These are phyloP conservation scores for Trichoderma sp. DNA, from an alignment of 2,329 filamentous ascomycete genomes.

Conservation along the genomic window DNA sequence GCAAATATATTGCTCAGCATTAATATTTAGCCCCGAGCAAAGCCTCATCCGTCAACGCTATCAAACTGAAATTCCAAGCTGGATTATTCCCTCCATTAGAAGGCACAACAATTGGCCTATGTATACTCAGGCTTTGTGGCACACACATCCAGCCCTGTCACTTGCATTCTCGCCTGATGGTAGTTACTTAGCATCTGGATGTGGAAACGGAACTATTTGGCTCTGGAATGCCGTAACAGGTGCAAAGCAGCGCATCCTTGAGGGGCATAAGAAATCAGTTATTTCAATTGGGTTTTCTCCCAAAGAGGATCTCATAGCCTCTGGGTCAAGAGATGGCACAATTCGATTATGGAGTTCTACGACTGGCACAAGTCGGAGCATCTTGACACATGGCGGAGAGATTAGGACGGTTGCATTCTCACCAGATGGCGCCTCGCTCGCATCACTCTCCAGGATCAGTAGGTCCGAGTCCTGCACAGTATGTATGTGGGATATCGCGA, in stretches of 20 bases:
- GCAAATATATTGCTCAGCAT: neutral
- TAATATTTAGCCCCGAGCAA: neutral
- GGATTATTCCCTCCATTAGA: neutral
- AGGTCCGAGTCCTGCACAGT: neutral
- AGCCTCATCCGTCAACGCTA: neutral
- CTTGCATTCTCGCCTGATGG: neutral
- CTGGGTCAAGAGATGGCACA: neutral
- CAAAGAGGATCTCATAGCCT: neutral
- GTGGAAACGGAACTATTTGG: neutral
- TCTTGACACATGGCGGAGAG: neutral
- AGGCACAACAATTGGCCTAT: neutral
- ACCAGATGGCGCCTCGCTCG: neutral
- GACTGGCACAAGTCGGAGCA: neutral
- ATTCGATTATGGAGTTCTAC: neutral
- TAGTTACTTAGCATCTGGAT: neutral
- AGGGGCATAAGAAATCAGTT: accelerated
- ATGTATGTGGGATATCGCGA: neutral
- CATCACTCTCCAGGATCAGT: neutral
- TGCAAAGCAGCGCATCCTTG: neutral
- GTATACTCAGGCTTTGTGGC: neutral
- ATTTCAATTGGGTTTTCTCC: neutral
- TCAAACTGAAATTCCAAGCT: neutral
- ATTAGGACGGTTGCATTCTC: neutral
- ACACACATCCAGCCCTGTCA: accelerated
- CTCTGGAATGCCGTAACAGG: neutral